Evolutionary conservation across 106 monocot species (phyloP), one percentile per base, ranked within the genome.

Genomic region (Iris macrosiphon): DNA sequence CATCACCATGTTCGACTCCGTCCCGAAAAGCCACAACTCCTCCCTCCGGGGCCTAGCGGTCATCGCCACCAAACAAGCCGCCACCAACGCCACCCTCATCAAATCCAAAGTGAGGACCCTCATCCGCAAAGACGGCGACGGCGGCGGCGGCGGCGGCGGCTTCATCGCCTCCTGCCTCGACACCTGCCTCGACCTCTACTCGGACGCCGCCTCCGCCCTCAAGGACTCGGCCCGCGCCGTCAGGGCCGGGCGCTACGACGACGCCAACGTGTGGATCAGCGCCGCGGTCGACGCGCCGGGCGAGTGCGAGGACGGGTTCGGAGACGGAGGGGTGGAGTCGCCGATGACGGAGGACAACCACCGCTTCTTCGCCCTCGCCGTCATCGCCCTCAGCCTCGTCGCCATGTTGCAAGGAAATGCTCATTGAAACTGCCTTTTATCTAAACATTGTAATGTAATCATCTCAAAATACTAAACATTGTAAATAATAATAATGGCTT

Each of bases 21-120:
- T 27, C 33, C 42, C 53, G 0, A 16, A n/a, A 5, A 59, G 59
- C 34, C 61, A 17, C 32, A 17, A 33, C 40, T 3, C 61, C 17
- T 11, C 25, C 44, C 61, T 61, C 21, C 40, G 30, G 0, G 70
- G 70, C 27, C 70, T 70, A 2, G 52, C 16, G 1, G 52, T 61
- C 22, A 54, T 61, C 33, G 50, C 70, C 3, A 38, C 30, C 18
- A 27, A 52, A 18, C 30, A 53, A 0, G 23, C 70, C 14, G 24
- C 15, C 2, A 3, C 23, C 31, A 70, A 70, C 9, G 61, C 70
- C 9, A 32, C 53, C 4, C 8, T 1, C 18, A 33, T 54, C 6
- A 33, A 6, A 15, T 6, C 32, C 4, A 33, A 19, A 20, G 15
- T 54, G 12, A 32, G 31, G n/a, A 54, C 6, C 32, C 15, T 18